Base-by-base conservation (phyloP, 148 eudicot species). In the Camellia granthamiana region DNA sequence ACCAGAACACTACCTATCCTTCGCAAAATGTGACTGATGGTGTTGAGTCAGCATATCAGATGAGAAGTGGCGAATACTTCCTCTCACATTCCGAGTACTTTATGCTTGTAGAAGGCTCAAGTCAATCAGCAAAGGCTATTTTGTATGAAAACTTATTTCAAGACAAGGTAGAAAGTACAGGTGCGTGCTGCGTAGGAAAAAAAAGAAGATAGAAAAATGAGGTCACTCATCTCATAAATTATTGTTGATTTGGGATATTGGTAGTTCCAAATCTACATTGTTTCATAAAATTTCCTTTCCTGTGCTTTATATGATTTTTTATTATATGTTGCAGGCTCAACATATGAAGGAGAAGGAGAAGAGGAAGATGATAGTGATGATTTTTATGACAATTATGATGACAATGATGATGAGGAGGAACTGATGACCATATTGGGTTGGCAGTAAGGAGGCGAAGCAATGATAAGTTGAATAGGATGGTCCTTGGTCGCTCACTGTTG, bases 81-180 rank as follows among this genome's bases (percentile, higher is more conserved):
- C 69, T 66, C 44, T 66, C 69, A 12, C 69, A 66, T 5, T 15
- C 69, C 38, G 69, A 66, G 69, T 66, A 66, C 69, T 66, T 38
- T 18, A 4, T 66, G 43, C 69, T 66, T 15, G 6, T 2, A 15
- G 69, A 38, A 38, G 15, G 69, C 43, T 66, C 69, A 30, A 65
- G 5, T 30, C 38, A 19, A 2, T 0, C 8, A 66, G 69, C 38
- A 3, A 30, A 16, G 69, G 46, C 44, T 38, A 16, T 66, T 66
- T 38, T 66, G 69, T 66, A 66, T 30, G 69, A 66, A 10, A 66
- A 66, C 69, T 66, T 66, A 38, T 66, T 66, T 30, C 15, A 30
- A 12, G 44, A 30, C 69, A 66, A 66, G 38, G 69, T 23, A 38
- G 16, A 66, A 66, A 11, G 5, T 66, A 66, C 69, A 66, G 69